Evolutionary conservation across 2,329 filamentous ascomycete species (phyloP).

Genomic region (Xylariaceae sp.): DNA sequence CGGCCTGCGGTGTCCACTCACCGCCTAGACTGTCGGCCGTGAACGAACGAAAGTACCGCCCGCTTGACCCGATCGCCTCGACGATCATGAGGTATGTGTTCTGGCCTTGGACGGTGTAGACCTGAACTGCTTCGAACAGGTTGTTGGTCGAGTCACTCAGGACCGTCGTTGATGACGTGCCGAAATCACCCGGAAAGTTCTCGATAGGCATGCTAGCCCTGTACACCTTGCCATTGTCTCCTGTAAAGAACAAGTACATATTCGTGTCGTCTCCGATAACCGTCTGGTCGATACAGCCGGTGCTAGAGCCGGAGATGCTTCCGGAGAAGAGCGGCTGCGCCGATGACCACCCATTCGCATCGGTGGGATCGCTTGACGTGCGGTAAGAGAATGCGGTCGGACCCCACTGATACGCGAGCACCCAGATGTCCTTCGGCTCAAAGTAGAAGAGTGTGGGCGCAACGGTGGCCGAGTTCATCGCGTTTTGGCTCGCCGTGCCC

Average conservation of each 20-base stretch:
- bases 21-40: constrained; percentile 60
- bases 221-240: constrained; percentile 70
- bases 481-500: constrained; percentile 53
- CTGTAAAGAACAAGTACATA: constrained; percentile 71
- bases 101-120: constrained; percentile 61
- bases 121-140: constrained; percentile 68
- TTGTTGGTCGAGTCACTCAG: constrained; percentile 57
- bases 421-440: constrained; percentile 61
- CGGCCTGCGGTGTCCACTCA: constrained; percentile 60
- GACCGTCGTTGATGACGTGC: constrained; percentile 50
- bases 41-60: constrained; percentile 69
- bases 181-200: constrained; percentile 65
- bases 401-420: constrained; percentile 70
- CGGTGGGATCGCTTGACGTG: constrained; percentile 60
- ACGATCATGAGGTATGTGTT: constrained; percentile 69
- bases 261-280: constrained; percentile 62
- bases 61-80: constrained; percentile 59
- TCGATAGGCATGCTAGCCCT: constrained; percentile 63
- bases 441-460: constrained; percentile 68
- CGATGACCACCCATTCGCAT: constrained; percentile 59
- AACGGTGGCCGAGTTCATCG: constrained; percentile 50
- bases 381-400: constrained; percentile 60
- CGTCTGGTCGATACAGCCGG: constrained; percentile 64
- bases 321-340: constrained; percentile 60
- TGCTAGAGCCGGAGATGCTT: constrained; percentile 51